Base-by-base conservation (phyloP, 805 yeast genomes). In the Tetrapisispora iriomotensis region DNA sequence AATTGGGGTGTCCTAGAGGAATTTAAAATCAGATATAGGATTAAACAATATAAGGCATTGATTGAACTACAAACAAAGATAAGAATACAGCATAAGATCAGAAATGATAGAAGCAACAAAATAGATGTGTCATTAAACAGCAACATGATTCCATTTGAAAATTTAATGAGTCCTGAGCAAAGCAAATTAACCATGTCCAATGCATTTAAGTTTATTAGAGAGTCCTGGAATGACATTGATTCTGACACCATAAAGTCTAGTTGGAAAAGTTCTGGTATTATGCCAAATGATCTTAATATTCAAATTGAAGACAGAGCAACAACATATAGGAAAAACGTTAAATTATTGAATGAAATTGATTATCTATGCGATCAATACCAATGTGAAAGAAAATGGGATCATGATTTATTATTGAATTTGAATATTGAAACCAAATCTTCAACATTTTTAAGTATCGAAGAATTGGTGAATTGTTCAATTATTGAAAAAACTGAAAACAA, bases 1-100 rank as follows among this genome's bases (percentile, higher is more conserved):
- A 72, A 68, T 43, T 75, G 77, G 69, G 84, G 84, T 3, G 72
- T 77, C 4, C 65, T 73, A 29, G 75, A 74, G 42, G 83, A 78
- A 48, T 74, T 78, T 51, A 75, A 75, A 49, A 65, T 75, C 12
- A 59, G 72, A 34, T 78, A 72, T 47, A 66, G 84, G 40, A 61
- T 73, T 6, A 76, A 72, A 43, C 83, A 78, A 45, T 78, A 76
- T 45, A 59, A 60, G 29, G 60, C 61, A 1, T 47, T 67, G 25
- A 50, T 64, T 1, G 46, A 53, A 15, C 40, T 61, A 25, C 66
- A 57, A 34, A 15, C 36, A 15, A 33, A 54, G 42, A 17, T 48
- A 45, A 14, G 22, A 49, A 8, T 49, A 43, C 28, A 28, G 43
- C 13, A 22, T 29, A 17, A 29, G 5, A n/a, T 29, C 9, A 29